Evolutionary conservation across 345 rosid species (phyloP), one percentile per base, ranked within the genome.

Genomic region (Hypericum androsaemum): DNA sequence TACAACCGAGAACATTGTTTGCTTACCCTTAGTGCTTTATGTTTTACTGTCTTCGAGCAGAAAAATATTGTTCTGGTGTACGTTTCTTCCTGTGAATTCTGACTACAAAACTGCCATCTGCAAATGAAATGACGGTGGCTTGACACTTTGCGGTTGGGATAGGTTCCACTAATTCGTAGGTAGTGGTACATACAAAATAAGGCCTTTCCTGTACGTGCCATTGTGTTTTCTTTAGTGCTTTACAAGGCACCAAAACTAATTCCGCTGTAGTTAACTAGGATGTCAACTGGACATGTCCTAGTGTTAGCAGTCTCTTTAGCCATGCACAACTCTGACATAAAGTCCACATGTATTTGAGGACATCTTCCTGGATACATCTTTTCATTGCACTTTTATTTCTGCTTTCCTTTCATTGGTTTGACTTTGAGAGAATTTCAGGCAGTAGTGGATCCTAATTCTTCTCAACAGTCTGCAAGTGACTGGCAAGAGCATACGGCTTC

Each of bases 401-500:
- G 14, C 49, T 43, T 36, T 46, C 53, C 3, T 39, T 36, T 11
- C 41, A 52, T 63, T 56, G 50, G 32, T 22, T 22, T 22, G 4
- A 22, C 4, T 46, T 8, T 14, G 50, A 5, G 42, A 15, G 39
- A 14, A 22, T 60, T 37, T 41, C 69, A 83, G 90, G 72, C 68
- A 35, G 58, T 61, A 43, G 59, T 49, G 61, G 64, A 46, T 70
- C 59, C 77, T 53, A 72, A 13, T 65, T 40, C 54, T 59, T 64
- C 72, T 58, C 86, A 72, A 43, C 82, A 73, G 54, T 73, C 86
- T 51, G 67, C 80, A 54, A 79, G 80, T 71, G 95, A 92, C 57
- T 92, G 98, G 96, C 95, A 81, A 74, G 96, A 88, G 74, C 98
- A 92, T 71, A 65, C 79, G 57, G 72, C 98, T 53, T 70, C 80